A percentile compares a stretch with the other conserved stretches of the same genome.
Evolutionary conservation across 2,329 filamentous ascomycete genomes (phyloP).

Genomic region (Thielaviopsis ethacetica): DNA sequence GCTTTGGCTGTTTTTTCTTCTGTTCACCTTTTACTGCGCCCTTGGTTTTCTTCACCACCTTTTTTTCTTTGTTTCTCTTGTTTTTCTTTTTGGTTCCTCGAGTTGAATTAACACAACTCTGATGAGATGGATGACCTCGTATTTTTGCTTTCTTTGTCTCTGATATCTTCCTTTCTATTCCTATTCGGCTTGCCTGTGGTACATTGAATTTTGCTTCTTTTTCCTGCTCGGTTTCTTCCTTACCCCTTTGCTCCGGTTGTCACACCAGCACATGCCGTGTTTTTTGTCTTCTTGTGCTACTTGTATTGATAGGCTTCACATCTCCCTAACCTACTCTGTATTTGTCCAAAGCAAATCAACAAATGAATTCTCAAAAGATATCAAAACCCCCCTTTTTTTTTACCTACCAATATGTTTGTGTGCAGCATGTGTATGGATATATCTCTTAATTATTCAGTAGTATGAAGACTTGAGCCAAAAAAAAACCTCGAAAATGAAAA

Average conservation of each 20-base stretch:
- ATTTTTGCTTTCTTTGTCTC: not conserved
- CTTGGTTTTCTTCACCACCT: not conserved
- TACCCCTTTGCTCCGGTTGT: not conserved
- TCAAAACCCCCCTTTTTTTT: no score
- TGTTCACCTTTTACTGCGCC: not conserved
- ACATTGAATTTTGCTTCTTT: not conserved
- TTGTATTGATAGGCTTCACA: not conserved
- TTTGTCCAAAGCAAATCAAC: no score
- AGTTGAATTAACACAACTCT: not conserved
- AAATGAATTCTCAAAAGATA: no score
- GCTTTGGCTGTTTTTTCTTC: not conserved
- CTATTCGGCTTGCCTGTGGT: not conserved
- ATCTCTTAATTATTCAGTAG: no score
- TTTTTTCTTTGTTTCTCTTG: not conserved
- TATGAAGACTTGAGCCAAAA: no score
- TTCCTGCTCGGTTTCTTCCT: not conserved
- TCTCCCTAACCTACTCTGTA: no score
- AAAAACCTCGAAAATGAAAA: no score
- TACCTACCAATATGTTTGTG: no score
- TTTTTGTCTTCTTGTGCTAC: not conserved
- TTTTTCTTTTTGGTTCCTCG: not conserved
- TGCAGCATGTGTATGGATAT: no score
- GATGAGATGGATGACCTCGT: not conserved
- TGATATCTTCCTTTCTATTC: not conserved
- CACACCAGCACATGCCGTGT: not conserved